These are phyloP conservation scores for Rhizopogon roseolus DNA, from an alignment of 768 basidiomycete species.

Conservation along the genomic window DNA sequence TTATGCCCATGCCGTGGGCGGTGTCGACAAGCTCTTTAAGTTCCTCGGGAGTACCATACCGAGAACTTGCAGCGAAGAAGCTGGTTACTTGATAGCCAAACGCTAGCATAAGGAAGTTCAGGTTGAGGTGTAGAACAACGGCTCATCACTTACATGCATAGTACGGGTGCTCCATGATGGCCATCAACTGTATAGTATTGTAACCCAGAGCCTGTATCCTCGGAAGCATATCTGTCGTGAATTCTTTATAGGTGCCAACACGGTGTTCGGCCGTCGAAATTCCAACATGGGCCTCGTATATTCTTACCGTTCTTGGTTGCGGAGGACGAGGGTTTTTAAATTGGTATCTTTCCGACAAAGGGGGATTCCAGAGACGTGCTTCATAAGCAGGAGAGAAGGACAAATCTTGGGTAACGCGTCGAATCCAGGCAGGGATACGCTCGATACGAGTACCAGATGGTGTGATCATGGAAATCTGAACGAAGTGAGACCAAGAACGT, in stretches of 20 bases:
- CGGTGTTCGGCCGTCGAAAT: conserved; percentile 86
- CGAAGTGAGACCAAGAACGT: neutral
- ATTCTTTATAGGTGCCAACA: conserved; percentile 95
- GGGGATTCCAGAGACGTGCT: conserved; percentile 98
- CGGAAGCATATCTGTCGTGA: conserved; percentile 77
- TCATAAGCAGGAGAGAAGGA: conserved; percentile 88
- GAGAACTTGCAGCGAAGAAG: conserved; percentile 95
- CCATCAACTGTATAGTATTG: conserved; percentile 98
- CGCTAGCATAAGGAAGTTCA: conserved; percentile 40
- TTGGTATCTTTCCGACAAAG: conserved; percentile 59
- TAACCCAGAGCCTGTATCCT: conserved; percentile 91
- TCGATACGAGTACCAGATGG: conserved; percentile 79
- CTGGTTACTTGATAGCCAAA: conserved; percentile 98
- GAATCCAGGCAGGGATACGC: conserved; percentile 91
- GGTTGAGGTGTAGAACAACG: neutral
- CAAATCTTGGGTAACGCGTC: conserved; percentile 92
- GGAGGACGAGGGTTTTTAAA: conserved; percentile 79
- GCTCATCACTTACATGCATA: conserved; percentile 73
- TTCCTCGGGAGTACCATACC: conserved; percentile 95
- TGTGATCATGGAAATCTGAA: conserved; percentile 90
- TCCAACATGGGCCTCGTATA: conserved; percentile 98
- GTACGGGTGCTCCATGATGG: conserved; percentile 96
- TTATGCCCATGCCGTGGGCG: conserved; percentile 89
- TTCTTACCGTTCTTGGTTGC: conserved; percentile 62
- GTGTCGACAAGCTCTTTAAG: conserved; percentile 93